A percentile compares a stretch with the other conserved stretches of the same genome.
Evolutionary conservation across 805 yeast genomes (phyloP).

Genomic region (Nakazawaea siamensis): DNA sequence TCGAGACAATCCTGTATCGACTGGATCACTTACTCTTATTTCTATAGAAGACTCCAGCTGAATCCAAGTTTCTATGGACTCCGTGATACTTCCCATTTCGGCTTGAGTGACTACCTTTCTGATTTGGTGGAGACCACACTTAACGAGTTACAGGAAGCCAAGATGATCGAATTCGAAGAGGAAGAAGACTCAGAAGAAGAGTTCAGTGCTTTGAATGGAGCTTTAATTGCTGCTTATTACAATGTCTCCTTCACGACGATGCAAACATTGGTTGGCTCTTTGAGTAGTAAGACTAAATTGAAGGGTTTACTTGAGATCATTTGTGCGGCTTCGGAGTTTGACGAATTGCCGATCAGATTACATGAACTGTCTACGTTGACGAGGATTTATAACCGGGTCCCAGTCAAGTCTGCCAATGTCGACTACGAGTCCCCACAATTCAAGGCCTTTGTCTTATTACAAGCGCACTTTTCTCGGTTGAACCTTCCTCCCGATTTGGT

Average conservation of each 20-base stretch:
- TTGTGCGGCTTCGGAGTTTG: conserved; percentile 68
- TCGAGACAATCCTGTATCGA: conserved; percentile 82
- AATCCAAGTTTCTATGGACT: conserved; percentile 92
- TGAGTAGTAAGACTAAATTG: conserved; percentile 49
- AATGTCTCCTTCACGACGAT: conserved; percentile 58
- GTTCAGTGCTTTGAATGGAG: conserved; percentile 57
- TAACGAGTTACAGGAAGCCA: conserved; percentile 51
- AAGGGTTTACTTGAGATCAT: conserved; percentile 57
- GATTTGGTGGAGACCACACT: conserved; percentile 71
- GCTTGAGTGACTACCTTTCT: conserved; percentile 75
- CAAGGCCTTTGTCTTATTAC: conserved; percentile 69
- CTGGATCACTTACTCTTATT: conserved; percentile 79
- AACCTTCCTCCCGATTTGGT: conserved; percentile 52
- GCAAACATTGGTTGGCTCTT: conserved; percentile 43
- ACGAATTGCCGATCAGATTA: conserved; percentile 48
- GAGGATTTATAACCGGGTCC: conserved; percentile 50
- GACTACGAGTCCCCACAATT: conserved; percentile 43
- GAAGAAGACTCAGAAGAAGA: conserved; percentile 29
- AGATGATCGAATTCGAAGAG: conserved; percentile 51
- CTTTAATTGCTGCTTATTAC: conserved; percentile 70
- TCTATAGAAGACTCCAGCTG: conserved; percentile 68
- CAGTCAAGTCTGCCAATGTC: conserved; percentile 39
- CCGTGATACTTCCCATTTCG: conserved; percentile 49
- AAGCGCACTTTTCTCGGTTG: conserved; percentile 72
- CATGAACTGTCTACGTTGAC: conserved; percentile 45